Evolutionary conservation across 164 flowering plant genomes (phyloP).

Genomic region (Santalum album): DNA sequence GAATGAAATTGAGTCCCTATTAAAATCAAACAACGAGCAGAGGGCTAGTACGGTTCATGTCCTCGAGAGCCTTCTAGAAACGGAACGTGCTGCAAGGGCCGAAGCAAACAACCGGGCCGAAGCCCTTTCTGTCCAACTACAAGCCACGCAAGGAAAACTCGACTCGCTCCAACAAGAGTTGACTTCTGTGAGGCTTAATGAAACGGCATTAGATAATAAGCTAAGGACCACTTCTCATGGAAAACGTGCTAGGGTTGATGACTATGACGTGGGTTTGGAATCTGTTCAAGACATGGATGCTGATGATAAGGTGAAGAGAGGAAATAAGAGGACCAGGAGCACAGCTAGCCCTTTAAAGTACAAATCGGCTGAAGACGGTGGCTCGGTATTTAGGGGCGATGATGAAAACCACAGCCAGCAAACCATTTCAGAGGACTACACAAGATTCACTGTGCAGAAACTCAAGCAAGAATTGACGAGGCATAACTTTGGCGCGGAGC

Average conservation of each 20-base stretch:
- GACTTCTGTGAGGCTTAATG: conserved; percentile 65
- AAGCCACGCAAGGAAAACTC: conserved; percentile 72
- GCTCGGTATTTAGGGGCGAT: conserved; percentile 50
- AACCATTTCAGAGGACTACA: not conserved
- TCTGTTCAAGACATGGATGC: conserved; percentile 63
- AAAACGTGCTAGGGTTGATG: conserved; percentile 55
- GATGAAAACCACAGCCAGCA: conserved; percentile 25
- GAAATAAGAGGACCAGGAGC: conserved; percentile 62
- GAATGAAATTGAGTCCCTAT: conserved; percentile 65
- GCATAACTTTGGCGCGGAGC: conserved; percentile 63
- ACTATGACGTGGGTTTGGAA: conserved; percentile 41
- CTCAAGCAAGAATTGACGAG: not conserved
- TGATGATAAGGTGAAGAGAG: conserved; percentile 27
- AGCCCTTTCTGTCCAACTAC: conserved; percentile 70
- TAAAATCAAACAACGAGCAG: conserved; percentile 75
- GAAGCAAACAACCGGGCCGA: conserved; percentile 80
- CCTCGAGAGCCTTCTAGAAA: conserved; percentile 61
- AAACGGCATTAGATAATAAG: conserved; percentile 72
- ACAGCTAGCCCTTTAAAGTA: conserved; percentile 49
- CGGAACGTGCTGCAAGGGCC: conserved; percentile 68
- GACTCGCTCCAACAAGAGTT: conserved; percentile 77
- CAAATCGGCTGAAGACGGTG: conserved; percentile 67
- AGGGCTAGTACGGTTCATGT: conserved; percentile 68
- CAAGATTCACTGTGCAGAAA: not conserved
- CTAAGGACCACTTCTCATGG: conserved; percentile 70